A percentile compares a stretch with the other conserved stretches of the same genome.
phyloP scores from a whole-genome alignment of 83 land plant species.

The Thuja plicata region DNA sequence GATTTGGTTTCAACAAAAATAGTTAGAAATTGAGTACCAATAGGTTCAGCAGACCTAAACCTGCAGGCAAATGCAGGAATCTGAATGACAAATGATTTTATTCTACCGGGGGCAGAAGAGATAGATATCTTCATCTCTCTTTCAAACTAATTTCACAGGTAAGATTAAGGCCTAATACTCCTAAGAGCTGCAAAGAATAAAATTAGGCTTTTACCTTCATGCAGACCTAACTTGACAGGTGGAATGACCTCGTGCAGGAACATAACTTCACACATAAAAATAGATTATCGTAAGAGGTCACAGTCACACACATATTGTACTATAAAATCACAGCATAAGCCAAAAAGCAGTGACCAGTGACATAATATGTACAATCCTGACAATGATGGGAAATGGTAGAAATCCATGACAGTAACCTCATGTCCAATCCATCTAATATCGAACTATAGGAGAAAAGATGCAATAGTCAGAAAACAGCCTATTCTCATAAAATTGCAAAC shows the following conservation, averaged over 20 bases:
- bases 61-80: background rate
- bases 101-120: background rate
- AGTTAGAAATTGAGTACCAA: background rate
- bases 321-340: background rate
- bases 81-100: background rate
- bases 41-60: background rate
- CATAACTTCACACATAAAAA: background rate
- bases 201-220: background rate
- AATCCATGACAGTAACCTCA: background rate
- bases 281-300: background rate
- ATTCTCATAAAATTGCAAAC: background rate
- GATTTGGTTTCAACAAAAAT: background rate
- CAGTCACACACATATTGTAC: background rate
- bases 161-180: background rate
- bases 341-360: too few species aligned
- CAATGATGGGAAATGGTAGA: background rate
- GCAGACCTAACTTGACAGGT: background rate
- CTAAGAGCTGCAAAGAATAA: background rate
- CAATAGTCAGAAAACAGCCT: background rate
- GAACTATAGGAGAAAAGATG: background rate
- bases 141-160: background rate
- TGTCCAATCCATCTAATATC: background rate
- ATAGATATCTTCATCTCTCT: background rate
- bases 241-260: background rate
- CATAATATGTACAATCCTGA: background rate